Base-by-base conservation (phyloP, 331 rosid species). In the Prunus yedoensis region DNA sequence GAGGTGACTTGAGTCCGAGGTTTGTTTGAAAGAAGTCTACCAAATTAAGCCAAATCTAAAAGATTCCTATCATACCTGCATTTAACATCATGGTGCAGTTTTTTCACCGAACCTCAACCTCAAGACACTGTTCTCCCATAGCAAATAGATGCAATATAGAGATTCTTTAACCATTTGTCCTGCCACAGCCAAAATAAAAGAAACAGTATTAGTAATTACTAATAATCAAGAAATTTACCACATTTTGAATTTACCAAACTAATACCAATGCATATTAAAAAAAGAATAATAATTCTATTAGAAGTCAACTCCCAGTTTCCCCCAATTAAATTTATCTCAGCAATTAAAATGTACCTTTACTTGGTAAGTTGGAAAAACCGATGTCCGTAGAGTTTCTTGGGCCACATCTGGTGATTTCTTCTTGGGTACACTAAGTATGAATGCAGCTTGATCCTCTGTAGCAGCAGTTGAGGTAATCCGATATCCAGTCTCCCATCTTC, bases 401-500 rank as follows among this genome's bases (percentile, higher is more conserved):
- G 87, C 84, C 46, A 83, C 77, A 73, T 83, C 87, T 32, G 70
- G 77, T 45, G 77, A 76, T 66, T 73, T 83, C 69, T 54, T 80
- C 71, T 83, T 83, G 41, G 84, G 87, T 43, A 66, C 79, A 80
- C 87, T 83, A 35, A 83, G 87, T 43, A 83, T 83, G 74, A 83
- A 80, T 60, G 87, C 87, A 79, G 87, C 87, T 73, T 83, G 87
- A 77, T 83, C 87, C 43, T 78, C 60, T 27, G 87, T 83, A 14
- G 87, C 87, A 20, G 87, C 87, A n/a, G 74, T 68, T 20, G 87
- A 79, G 77, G 87, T 83, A 53, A 83, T 83, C 51, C 87, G 81
- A 63, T 80, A 83, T 69, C 87, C 87, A 28, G 56, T 65, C 60
- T 83, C 87, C 87, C 87, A 83, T 62, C 87, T 80, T 73, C 84